Base-by-base conservation (phyloP, 352 stramenopile genomes). In the Globisporangium cederbergense region DNA sequence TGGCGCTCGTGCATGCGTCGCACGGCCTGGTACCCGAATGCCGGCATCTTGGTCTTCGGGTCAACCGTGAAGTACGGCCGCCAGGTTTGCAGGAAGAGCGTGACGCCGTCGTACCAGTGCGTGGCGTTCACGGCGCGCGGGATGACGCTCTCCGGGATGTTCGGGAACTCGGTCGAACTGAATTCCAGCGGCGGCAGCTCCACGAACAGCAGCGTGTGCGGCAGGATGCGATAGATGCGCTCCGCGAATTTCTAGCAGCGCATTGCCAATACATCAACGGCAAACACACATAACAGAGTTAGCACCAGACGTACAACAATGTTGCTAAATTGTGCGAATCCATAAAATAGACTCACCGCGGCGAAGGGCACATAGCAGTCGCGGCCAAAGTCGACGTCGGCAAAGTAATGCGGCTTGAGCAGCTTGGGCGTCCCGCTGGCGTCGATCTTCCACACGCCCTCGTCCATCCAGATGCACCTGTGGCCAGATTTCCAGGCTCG, bases 41-140 rank as follows among this genome's bases (percentile, higher is more conserved):
- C 85, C 11, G 84, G 85, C 20, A 72, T 60, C 58, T 84, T 88
- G 8, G 79, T 90, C 5, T 68, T 62, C 9, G 83, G 75, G 42
- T 96, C 87, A 1, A 95, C 77, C 0, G 78, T 86, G 56, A 96
- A 92, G 63, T 83, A 93, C 16, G 86, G 72, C 9, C 75, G 62
- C 81, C 83, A 94, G 1, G 61, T 65, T 22, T 78, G 83, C 18
- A 94, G 50, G 55, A 97, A 96, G 7, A 98, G 71, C 60, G 90
- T 97, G 16, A 94, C 77, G 10, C 85, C 88, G 67, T 98, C 90
- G 69, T 97, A 98, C 87, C 89, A 97, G 68, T 98, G 91, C 10
- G 80, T 95, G 4, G 86, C 87, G 46, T 95, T 95, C n/a, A 92
- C 77, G 0, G 81, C 83, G n/a, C 74, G 78, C 18, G 86, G 82